A percentile compares a stretch with the other conserved stretches of the same genome.
These are phyloP conservation scores for Picochlorum sp. DNA, from an alignment of 139 green algal genomes.

Conservation along the genomic window DNA sequence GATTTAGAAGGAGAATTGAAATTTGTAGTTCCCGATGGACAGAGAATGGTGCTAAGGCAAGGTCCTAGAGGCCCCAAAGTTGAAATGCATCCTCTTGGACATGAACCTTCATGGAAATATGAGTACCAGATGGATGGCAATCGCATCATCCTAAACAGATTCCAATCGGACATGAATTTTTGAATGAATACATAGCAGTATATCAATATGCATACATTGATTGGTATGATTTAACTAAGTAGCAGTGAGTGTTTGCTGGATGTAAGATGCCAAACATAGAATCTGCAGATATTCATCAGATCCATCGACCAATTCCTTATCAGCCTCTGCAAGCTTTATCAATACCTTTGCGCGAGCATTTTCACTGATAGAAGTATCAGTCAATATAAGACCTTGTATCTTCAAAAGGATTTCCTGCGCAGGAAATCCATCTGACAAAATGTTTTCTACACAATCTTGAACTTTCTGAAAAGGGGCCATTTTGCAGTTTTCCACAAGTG, in stretches of 20 bases:
- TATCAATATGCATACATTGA: background rate
- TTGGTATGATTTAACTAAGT: background rate
- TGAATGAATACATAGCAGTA: too few relatives aligned
- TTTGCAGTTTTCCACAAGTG: slow-evolving; percentile 25
- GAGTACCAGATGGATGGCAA: background rate
- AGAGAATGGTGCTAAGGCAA: slow-evolving; percentile 61
- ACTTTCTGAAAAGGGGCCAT: slow-evolving; percentile 14
- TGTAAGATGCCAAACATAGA: slow-evolving; percentile 37
- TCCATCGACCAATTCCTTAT: slow-evolving; percentile 70
- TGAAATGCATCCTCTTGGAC: background rate
- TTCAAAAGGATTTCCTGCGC: slow-evolving; percentile 60
- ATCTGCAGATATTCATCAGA: slow-evolving; percentile 83
- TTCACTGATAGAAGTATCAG: slow-evolving; percentile 18
- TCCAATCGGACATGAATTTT: too few relatives aligned
- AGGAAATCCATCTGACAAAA: slow-evolving; percentile 69
- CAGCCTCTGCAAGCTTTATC: slow-evolving; percentile 45
- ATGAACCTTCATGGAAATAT: background rate
- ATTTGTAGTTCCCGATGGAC: slow-evolving; percentile 75
- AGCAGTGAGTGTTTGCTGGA: slow-evolving; percentile 6
- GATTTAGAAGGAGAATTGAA: slow-evolving; percentile 24
- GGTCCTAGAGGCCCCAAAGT: background rate
- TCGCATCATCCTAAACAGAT: too few relatives aligned
- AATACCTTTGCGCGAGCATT: slow-evolving; percentile 27
- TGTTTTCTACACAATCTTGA: slow-evolving; percentile 32
- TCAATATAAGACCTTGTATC: slow-evolving; percentile 54